These are phyloP conservation scores for Pseudotsuga menziesii DNA, from an alignment of 75 land plant genomes.

Conservation along the genomic window DNA sequence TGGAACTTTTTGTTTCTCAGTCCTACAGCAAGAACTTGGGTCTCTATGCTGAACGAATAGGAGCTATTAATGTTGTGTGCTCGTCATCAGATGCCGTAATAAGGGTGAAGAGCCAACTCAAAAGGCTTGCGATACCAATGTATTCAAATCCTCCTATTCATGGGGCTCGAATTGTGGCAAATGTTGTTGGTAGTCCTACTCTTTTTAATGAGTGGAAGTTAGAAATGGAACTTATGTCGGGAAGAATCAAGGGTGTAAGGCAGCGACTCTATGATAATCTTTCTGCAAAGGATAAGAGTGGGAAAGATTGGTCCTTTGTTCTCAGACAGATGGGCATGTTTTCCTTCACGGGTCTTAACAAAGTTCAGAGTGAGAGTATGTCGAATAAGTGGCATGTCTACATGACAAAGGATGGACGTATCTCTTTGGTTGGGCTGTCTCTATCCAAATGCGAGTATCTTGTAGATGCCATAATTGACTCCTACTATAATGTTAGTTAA, in stretches of 20 bases:
- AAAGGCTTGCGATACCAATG: constrained; percentile 91
- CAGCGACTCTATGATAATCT: constrained; percentile 70
- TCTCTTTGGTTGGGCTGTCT: no score
- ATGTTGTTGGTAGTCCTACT: constrained; percentile 75
- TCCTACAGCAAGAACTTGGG: constrained; percentile 78
- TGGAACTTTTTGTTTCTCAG: constrained; percentile 29
- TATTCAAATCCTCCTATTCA: constrained; percentile 95
- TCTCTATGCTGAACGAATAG: constrained; percentile 91
- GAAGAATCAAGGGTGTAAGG: constrained; percentile 53
- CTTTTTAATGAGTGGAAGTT: constrained; percentile 79
- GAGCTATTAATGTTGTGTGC: constrained; percentile 82
- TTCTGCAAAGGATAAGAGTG: constrained; percentile 54
- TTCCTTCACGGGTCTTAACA: constrained; percentile 84
- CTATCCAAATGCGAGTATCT: no score
- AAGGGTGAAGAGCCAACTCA: constrained; percentile 95
- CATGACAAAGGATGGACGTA: no score
- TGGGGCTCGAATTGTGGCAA: constrained; percentile 91
- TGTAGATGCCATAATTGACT: no score
- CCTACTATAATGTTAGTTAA: no score
- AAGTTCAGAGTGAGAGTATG: no score
- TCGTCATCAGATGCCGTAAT: constrained; percentile 70
- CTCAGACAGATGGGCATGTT: constrained; percentile 97
- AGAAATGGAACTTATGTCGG: no score
- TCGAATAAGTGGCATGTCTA: no score
- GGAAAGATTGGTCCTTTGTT: constrained; percentile 69